These are phyloP conservation scores for Plantago major DNA, from an alignment of 257 asterid genomes.

Conservation along the genomic window DNA sequence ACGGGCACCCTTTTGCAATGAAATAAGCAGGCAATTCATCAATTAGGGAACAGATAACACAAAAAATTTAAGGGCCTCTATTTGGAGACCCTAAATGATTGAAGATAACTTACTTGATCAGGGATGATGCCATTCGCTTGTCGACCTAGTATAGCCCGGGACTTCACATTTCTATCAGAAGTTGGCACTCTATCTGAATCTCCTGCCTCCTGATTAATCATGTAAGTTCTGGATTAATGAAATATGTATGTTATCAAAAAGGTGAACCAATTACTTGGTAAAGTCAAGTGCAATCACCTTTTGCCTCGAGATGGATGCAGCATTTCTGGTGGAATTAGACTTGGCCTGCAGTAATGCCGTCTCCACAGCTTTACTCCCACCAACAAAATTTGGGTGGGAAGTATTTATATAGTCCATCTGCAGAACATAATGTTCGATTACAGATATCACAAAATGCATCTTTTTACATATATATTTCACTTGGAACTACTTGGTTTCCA, in stretches of 20 bases:
- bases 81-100: not conserved
- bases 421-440: slow-evolving; percentile 12
- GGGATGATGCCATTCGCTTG: slow-evolving; percentile 76
- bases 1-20: slow-evolving; percentile 52
- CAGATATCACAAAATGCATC: not conserved
- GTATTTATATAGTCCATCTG: slow-evolving; percentile 94
- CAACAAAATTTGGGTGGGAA: slow-evolving; percentile 83
- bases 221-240: slow-evolving; percentile 10
- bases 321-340: slow-evolving; percentile 45
- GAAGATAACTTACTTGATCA: slow-evolving; percentile 54
- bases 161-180: slow-evolving; percentile 53
- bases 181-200: slow-evolving; percentile 60
- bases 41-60: slow-evolving; percentile 10
- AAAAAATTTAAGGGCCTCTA: not conserved
- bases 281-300: slow-evolving; percentile 41
- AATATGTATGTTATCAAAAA: slow-evolving; percentile 13
- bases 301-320: slow-evolving; percentile 43
- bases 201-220: slow-evolving; percentile 47
- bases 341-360: slow-evolving; percentile 56
- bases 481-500: too few species aligned
- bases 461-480: too few species aligned
- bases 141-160: slow-evolving; percentile 63
- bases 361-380: slow-evolving; percentile 90
- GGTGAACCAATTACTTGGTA: not conserved
- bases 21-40: slow-evolving; percentile 21